A percentile compares a stretch with the other conserved stretches of the same genome.
Evolutionary conservation across 176 grass and related monocot species (phyloP).

Genomic region (Coix lacrymajobi): DNA sequence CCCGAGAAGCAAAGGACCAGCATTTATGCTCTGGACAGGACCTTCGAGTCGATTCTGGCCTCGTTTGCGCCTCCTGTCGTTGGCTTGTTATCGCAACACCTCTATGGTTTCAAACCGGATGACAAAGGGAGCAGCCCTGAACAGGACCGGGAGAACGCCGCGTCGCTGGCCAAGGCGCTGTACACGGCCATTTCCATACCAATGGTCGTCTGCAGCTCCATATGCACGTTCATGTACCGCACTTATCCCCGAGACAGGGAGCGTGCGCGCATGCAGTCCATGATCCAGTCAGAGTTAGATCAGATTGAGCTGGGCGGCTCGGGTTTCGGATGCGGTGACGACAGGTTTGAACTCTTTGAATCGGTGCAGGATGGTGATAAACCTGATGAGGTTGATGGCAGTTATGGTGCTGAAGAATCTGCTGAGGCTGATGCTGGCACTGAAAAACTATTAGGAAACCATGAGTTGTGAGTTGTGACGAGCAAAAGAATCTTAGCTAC

Average conservation of each 20-base stretch:
- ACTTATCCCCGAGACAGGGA: constrained; percentile 74
- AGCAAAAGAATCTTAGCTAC: not conserved
- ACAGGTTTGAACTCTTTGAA: constrained; percentile 36
- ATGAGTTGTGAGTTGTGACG: constrained; percentile 27
- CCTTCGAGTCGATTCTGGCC: constrained; percentile 66
- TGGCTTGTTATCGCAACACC: constrained; percentile 51
- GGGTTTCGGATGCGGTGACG: not conserved
- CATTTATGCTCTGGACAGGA: constrained; percentile 59
- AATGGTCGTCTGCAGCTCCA: constrained; percentile 49
- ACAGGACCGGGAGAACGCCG: constrained; percentile 61
- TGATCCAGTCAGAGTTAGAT: constrained; percentile 49
- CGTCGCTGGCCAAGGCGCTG: constrained; percentile 77
- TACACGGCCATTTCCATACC: constrained; percentile 61
- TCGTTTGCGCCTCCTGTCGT: constrained; percentile 76
- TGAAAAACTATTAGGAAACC: constrained; percentile 37
- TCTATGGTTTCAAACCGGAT: constrained; percentile 61
- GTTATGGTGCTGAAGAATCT: not conserved
- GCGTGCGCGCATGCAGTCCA: constrained; percentile 51
- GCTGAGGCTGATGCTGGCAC: constrained; percentile 21
- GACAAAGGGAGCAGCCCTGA: constrained; percentile 20
- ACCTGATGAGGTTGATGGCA: not conserved
- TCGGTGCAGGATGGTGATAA: constrained; percentile 1
- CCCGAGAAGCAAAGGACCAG: constrained; percentile 73
- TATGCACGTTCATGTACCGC: constrained; percentile 68
- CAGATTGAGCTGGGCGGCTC: constrained; percentile 37